phyloP scores from a whole-genome alignment of 2,329 filamentous ascomycete genomes.

The Pyrenophora tritici-repentis region DNA sequence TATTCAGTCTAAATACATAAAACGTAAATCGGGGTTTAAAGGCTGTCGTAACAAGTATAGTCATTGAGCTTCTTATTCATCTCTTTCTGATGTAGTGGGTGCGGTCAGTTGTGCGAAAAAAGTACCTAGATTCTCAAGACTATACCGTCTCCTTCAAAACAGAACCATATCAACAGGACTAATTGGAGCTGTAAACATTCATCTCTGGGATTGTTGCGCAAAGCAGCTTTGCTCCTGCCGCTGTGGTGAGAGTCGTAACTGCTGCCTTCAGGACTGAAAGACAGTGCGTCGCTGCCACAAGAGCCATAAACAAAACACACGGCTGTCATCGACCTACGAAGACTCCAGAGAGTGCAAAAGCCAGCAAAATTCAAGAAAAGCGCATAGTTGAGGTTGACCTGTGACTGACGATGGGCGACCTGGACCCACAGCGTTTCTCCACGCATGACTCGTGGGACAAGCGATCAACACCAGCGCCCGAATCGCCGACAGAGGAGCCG shows the following conservation, averaged over 20 bases:
- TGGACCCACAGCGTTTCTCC: background rate
- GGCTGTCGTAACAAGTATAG: too few species aligned
- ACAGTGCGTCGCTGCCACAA: too few species aligned
- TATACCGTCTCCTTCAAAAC: too few species aligned
- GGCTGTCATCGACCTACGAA: background rate
- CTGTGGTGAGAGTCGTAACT: background rate
- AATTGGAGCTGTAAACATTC: too few species aligned
- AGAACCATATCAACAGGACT: too few species aligned
- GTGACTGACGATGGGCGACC: constrained; percentile 18
- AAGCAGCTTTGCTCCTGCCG: background rate
- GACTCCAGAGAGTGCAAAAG: background rate
- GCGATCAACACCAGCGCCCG: constrained; percentile 14
- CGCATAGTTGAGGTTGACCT: constrained; percentile 15
- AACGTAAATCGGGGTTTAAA: too few species aligned
- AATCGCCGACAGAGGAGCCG: constrained; percentile 21
- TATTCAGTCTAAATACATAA: too few species aligned
- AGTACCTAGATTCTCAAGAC: too few species aligned
- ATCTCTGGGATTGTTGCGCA: background rate
- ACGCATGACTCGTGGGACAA: constrained; percentile 28
- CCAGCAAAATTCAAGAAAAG: background rate
- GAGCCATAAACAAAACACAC: background rate
- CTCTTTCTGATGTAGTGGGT: too few species aligned
- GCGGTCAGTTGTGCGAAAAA: too few species aligned
- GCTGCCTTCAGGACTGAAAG: too few species aligned
- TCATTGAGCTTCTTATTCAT: too few species aligned